phyloP scores from a whole-genome alignment of 2,329 filamentous ascomycete species.

The Colletotrichum falcatum region DNA sequence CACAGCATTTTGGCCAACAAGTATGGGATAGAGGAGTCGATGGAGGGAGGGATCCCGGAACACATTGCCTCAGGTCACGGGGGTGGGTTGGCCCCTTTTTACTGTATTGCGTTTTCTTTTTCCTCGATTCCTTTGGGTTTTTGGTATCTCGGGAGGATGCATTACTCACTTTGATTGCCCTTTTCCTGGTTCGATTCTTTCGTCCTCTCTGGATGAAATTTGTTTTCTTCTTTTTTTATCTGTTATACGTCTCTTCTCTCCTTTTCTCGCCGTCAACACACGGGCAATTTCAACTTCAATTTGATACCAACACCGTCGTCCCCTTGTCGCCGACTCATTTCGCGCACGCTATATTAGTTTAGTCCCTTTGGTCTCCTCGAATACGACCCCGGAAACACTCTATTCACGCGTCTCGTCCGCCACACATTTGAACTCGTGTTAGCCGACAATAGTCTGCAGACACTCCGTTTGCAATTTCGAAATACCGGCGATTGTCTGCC shows the following conservation, averaged over 20 bases:
- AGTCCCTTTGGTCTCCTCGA: constrained; percentile 29
- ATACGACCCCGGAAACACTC: constrained; percentile 31
- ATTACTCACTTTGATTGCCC: constrained; percentile 25
- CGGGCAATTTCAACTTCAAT: constrained; percentile 36
- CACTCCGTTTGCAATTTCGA: background rate
- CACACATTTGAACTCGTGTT: background rate
- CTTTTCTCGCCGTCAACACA: constrained; percentile 34
- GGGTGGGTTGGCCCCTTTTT: constrained; percentile 11
- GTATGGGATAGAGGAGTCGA: constrained; percentile 56
- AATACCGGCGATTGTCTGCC: background rate
- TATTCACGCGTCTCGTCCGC: constrained; percentile 2
- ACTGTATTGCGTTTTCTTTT: constrained; percentile 32
- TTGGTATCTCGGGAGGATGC: constrained; percentile 26
- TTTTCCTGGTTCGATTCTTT: constrained; percentile 19
- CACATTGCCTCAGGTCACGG: constrained; percentile 25
- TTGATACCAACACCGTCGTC: constrained; percentile 40
- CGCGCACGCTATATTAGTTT: constrained; percentile 30
- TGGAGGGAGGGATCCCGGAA: constrained; percentile 24
- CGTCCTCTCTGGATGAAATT: constrained; percentile 1
- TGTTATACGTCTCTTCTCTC: constrained; percentile 30
- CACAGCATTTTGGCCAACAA: constrained; percentile 50
- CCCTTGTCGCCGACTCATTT: constrained; percentile 30
- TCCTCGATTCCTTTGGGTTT: constrained; percentile 22
- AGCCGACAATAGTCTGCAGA: background rate
- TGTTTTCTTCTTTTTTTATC: constrained; percentile 32